phyloP scores from a whole-genome alignment of 192 early-diverging fungal genomes.

The Entomortierella lignicola region DNA sequence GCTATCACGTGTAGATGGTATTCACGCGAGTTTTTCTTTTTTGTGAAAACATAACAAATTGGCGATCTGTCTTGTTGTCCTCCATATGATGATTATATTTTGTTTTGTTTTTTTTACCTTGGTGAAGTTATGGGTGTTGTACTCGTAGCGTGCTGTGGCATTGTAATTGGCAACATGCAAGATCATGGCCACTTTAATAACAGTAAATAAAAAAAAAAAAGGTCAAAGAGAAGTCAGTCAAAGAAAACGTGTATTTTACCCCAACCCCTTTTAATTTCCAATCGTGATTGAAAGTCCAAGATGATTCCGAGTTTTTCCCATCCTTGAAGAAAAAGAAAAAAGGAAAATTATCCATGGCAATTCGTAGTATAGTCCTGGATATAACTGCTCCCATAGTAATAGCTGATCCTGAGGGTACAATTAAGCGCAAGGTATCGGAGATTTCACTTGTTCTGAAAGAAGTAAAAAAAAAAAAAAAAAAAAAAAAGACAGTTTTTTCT shows the following conservation, averaged over 20 bases:
- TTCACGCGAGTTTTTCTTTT: background rate
- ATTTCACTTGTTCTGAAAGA: background rate
- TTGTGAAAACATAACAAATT: background rate
- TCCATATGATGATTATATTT: background rate
- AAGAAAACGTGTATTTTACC: background rate
- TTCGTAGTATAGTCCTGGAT: too few relatives aligned
- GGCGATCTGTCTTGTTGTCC: background rate
- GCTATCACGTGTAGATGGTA: slow-evolving; percentile 20
- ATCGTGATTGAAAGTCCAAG: too few relatives aligned
- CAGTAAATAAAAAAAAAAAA: background rate
- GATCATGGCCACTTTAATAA: slow-evolving; percentile 32
- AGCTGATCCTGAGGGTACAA: too few relatives aligned
- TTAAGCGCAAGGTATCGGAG: background rate
- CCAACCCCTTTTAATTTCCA: too few relatives aligned
- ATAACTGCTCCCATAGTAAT: too few relatives aligned
- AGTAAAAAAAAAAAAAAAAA: too few relatives aligned
- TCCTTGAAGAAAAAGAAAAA: too few relatives aligned
- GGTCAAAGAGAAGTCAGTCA: background rate
- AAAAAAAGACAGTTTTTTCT: background rate
- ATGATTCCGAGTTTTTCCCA: too few relatives aligned
- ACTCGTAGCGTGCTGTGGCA: slow-evolving; percentile 37
- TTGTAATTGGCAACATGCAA: slow-evolving; percentile 53
- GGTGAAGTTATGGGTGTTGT: slow-evolving; percentile 45
- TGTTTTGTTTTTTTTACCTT: slow-evolving; percentile 15
- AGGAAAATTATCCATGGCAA: too few relatives aligned